Evolutionary conservation across 345 rosid species (phyloP), one percentile per base, ranked within the genome.

Genomic region (Populus simonii): DNA sequence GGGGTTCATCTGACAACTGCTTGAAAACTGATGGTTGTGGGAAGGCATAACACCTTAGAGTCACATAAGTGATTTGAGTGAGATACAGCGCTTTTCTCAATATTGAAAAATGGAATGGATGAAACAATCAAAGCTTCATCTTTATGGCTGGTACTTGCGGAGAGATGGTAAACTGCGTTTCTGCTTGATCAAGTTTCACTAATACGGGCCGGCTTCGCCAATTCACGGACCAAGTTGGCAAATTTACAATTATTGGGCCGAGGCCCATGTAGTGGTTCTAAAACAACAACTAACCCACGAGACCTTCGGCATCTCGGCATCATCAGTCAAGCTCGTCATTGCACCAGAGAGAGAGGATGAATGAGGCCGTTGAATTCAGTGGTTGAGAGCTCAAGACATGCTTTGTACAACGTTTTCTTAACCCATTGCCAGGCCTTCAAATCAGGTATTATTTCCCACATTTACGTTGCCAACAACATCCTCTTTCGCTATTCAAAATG

Each of bases 391-490:
- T 47, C 82, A 27, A 57, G 59, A 16, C 57, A 73, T 79, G 84
- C 88, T 12, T 72, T 89, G 33, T 72, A 45, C 71, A 84, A 84
- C 74, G 83, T 86, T 73, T 75, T 76, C 17, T 13, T 77, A 13
- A 74, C 80, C 81, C 98, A 93, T 80, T 87, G 90, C 63, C 75
- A 4, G 70, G 81, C 79, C 1, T 65, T 88, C 86, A 90, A 87
- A 73, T 77, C 25, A 15, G 94, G 92, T 70, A 74, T 38, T 8
- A 7, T 88, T 53, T 31, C 86, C 1, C 89, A 90, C 62, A 74
- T 86, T 16, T 93, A 88, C 78, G 16, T 67, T 22, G 87, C 89
- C 81, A 91, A 93, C 81, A 82, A 86, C n/a, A 31, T 93, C 25
- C 33, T 93, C 15, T 84, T 33, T 35, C 79, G 70, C 1, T 90